A percentile compares a stretch with the other conserved stretches of the same genome.
Evolutionary conservation across 2,329 filamentous ascomycete genomes (phyloP).

Genomic region (Sordariomycetes sp.): DNA sequence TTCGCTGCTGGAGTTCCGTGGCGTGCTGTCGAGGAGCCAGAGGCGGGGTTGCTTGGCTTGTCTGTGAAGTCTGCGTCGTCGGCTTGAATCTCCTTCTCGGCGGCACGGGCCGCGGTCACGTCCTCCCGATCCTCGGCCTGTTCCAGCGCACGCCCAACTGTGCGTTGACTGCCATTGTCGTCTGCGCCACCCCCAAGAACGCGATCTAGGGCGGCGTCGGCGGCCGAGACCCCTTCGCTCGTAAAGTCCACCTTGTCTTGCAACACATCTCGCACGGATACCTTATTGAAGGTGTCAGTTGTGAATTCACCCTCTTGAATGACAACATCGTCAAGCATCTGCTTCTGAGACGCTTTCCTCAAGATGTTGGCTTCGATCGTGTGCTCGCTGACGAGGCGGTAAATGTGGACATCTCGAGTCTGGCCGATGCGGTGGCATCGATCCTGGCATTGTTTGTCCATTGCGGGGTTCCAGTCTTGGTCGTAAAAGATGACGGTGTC

Average conservation of each 20-base stretch:
- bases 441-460: slow-evolving; percentile 99
- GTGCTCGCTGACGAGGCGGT: slow-evolving; percentile 84
- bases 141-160: slow-evolving; percentile 66
- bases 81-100: slow-evolving; percentile 80
- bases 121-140: slow-evolving; percentile 91
- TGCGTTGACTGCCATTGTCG: slow-evolving; percentile 47
- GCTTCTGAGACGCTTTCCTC: slow-evolving; percentile 93
- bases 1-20: slow-evolving; percentile 39
- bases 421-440: slow-evolving; percentile 95
- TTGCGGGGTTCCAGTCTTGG: slow-evolving; percentile 97
- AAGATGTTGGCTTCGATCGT: slow-evolving; percentile 98
- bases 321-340: slow-evolving; percentile 94
- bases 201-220: slow-evolving; percentile 75
- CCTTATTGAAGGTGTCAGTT: slow-evolving; percentile 86
- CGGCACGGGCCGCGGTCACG: slow-evolving; percentile 75
- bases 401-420: slow-evolving; percentile 95
- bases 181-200: slow-evolving; percentile 56
- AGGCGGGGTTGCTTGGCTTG: slow-evolving; percentile 35
- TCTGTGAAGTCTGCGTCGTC: slow-evolving; percentile 82
- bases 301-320: slow-evolving; percentile 98
- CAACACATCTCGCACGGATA: slow-evolving; percentile 62
- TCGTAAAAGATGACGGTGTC: slow-evolving; percentile 99
- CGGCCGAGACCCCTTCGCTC: slow-evolving; percentile 53
- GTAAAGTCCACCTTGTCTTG: slow-evolving; percentile 44
- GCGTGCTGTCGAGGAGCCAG: slow-evolving; percentile 39